phyloP scores from a whole-genome alignment of 1,139 yeast species.

The Geotrichum citri-aurantii region DNA sequence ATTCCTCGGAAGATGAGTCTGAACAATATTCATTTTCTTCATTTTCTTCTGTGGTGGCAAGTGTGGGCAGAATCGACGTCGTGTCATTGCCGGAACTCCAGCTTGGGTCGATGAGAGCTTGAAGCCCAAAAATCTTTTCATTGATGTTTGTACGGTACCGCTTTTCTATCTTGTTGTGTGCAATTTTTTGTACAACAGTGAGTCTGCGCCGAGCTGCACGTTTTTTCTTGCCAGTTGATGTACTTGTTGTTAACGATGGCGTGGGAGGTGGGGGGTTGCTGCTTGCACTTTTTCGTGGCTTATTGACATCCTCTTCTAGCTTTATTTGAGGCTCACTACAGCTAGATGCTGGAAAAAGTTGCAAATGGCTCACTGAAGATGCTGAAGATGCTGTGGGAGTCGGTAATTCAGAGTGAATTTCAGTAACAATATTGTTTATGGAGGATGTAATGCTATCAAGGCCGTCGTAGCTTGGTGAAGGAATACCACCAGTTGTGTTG shows the following conservation, averaged over 20 bases:
- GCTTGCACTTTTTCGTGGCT: neutral
- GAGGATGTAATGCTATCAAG: neutral
- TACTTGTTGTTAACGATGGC: neutral
- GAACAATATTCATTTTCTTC: constrained; percentile 45
- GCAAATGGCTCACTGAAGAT: neutral
- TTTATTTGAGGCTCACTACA: neutral
- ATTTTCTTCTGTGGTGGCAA: constrained; percentile 2
- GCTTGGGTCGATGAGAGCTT: neutral
- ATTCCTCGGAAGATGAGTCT: constrained; percentile 51
- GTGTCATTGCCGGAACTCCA: neutral
- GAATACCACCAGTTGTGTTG: neutral
- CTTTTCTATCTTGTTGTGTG: constrained; percentile 66
- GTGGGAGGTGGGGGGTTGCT: neutral
- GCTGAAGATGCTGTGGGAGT: neutral
- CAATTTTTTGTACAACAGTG: constrained; percentile 58
- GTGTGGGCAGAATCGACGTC: neutral
- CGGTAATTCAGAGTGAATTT: neutral
- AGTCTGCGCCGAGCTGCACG: constrained; percentile 54
- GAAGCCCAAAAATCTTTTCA: constrained; percentile 58
- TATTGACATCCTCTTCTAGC: neutral
- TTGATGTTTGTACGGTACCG: constrained; percentile 68
- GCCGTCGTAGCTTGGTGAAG: neutral
- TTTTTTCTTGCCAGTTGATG: constrained; percentile 32
- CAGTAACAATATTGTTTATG: neutral
- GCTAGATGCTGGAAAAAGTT: neutral